Evolutionary conservation across 1,284 basidiomycete genomes (phyloP), one percentile per base, ranked within the genome.

Genomic region (Trichosporon ovoides): DNA sequence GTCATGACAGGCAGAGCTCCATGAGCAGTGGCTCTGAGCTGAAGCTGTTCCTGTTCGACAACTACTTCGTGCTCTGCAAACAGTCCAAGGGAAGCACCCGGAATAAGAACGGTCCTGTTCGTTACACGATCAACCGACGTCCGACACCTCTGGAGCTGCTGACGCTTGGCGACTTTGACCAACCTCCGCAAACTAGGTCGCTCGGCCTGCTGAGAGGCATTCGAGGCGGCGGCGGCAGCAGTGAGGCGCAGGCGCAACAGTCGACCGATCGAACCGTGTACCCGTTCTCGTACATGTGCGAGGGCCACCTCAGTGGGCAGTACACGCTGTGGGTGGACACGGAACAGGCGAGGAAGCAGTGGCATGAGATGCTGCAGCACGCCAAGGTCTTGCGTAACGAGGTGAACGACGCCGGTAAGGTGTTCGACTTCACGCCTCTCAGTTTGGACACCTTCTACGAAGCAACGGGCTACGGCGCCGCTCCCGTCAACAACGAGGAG

Each of bases 51-150:
- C 79, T 97, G 4, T 95, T 97, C 72, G 94, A 96, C 73, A 91
- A 95, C 73, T 97, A 95, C 69, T 76, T 94, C 69, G 89, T 95
- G 40, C 84, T 93, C 80, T 91, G 89, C 13, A 94, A 92, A 73
- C 78, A 84, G 3, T 87, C 85, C 69, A 86, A 89, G 66, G 85
- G 82, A 65, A 85, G 88, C 3, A 85, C 89, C 5, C 89, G 87
- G 71, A 90, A 87, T 68, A 82, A 86, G 59, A 86, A 65, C 9
- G 60, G 63, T 38, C 63, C 59, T 51, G 57, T 56, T 0, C 61
- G 66, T 28, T 73, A 74, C 56, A 61, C 67, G 33, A 71, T 95
- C 62, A 87, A 87, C 72, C 83, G 88, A 61, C 81, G 88, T 88
- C 92, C 92, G 0, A 90, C 95, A 53, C 91, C 92, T 4, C 80